These are phyloP conservation scores for Polygonum maritimum DNA, from an alignment of 148 eudicot genomes.

Conservation along the genomic window DNA sequence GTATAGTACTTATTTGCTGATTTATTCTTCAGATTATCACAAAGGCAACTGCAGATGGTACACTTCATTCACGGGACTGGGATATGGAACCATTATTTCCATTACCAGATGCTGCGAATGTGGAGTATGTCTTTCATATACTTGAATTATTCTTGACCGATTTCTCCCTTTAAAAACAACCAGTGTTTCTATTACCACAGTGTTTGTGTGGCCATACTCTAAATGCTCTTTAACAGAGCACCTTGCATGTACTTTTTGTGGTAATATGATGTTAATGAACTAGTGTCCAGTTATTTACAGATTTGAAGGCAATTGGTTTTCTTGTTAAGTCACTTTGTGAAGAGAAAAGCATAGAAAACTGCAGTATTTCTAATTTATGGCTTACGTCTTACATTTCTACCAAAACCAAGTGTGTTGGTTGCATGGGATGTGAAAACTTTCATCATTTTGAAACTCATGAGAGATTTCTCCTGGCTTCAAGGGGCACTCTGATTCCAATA, in stretches of 20 bases:
- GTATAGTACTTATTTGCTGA: not conserved
- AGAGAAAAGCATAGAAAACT: not conserved
- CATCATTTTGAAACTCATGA: not conserved
- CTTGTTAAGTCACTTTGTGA: not conserved
- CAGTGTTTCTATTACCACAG: not conserved
- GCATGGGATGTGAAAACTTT: not conserved
- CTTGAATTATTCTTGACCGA: not conserved
- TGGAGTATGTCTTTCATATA: conserved; percentile 34
- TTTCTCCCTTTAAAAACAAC: not conserved
- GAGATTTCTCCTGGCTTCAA: not conserved
- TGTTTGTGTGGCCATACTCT: not conserved
- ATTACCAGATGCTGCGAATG: conserved; percentile 43
- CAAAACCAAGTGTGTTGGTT: not conserved
- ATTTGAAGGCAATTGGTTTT: not conserved
- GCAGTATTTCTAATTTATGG: not conserved
- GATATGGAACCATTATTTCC: conserved; percentile 91
- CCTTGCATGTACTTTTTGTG: not conserved
- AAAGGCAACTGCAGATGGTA: conserved; percentile 79
- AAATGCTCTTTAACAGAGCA: not conserved
- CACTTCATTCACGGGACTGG: conserved; percentile 78
- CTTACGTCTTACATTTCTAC: not conserved
- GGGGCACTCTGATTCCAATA: not conserved
- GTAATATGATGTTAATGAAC: not conserved
- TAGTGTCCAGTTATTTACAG: not conserved
- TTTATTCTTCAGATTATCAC: conserved; percentile 52